Conservation (phyloP, 2,329 filamentous ascomycete species). For the Arthrinium puccinioides region DNA sequence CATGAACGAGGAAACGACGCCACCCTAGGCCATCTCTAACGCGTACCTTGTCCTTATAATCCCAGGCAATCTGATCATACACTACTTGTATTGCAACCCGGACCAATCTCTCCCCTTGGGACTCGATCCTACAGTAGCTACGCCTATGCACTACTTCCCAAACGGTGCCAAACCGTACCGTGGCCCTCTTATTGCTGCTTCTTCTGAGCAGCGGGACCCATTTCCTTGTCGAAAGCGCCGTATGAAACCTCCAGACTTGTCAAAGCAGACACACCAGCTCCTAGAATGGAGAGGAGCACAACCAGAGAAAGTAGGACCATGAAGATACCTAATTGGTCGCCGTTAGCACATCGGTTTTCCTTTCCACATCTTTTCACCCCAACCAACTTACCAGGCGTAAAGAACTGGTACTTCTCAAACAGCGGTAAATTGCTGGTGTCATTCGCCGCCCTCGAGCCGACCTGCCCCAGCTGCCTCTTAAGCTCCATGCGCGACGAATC, state of each 20-base stretch:
- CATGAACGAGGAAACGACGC: too few species aligned
- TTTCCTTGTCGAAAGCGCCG: constrained; percentile 93
- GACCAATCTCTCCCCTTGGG: too few species aligned
- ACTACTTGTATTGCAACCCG: background rate
- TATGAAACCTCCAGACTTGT: constrained; percentile 83
- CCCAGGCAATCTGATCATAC: constrained; percentile 4
- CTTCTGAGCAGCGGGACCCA: constrained; percentile 82
- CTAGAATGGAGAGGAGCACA: constrained; percentile 69
- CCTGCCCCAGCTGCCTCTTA: constrained; percentile 48
- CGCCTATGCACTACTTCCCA: too few species aligned
- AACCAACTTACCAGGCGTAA: constrained; percentile 65
- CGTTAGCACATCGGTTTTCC: constrained; percentile 5
- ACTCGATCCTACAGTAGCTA: too few species aligned
- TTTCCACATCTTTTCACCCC: background rate
- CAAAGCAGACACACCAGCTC: constrained; percentile 70
- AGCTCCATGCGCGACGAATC: constrained; percentile 63
- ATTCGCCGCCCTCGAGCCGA: constrained; percentile 31
- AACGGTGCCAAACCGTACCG: too few species aligned
- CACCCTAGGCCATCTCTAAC: too few species aligned
- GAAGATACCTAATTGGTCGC: constrained; percentile 61
- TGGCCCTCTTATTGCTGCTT: constrained; percentile 50
- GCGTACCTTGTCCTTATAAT: too few species aligned
- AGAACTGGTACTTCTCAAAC: constrained; percentile 92
- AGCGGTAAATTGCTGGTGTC: constrained; percentile 44
- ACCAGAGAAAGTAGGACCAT: constrained; percentile 70